These are phyloP conservation scores for Salix dunnii DNA, from an alignment of 345 rosid genomes.

Conservation along the genomic window DNA sequence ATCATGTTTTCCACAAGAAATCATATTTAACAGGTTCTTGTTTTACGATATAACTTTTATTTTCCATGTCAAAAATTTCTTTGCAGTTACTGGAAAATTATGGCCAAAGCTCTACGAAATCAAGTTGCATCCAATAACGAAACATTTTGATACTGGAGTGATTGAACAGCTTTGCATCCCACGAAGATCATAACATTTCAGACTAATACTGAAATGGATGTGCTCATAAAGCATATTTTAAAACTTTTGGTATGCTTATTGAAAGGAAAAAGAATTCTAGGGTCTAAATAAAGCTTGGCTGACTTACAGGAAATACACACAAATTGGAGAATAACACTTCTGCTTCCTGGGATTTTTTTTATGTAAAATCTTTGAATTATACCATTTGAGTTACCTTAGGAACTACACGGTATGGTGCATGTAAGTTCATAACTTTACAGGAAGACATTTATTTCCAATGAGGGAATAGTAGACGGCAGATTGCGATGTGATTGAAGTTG, in stretches of 20 bases:
- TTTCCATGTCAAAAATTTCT: background rate
- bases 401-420: background rate
- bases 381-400: background rate
- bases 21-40: background rate
- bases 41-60: too few relatives aligned
- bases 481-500: background rate
- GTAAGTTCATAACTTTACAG: too few relatives aligned
- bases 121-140: constrained; percentile 44
- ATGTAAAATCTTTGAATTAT: background rate
- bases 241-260: background rate
- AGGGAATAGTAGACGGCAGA: background rate
- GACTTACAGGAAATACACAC: background rate
- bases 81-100: constrained; percentile 78
- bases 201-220: background rate
- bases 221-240: background rate
- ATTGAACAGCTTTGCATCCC: constrained; percentile 48
- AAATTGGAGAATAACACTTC: background rate
- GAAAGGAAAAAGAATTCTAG: background rate
- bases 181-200: background rate
- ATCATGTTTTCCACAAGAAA: background rate
- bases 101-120: constrained; percentile 91
- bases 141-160: constrained; percentile 8
- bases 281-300: background rate
- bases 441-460: background rate
- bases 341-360: background rate